These are phyloP conservation scores for Didymella pinodella DNA, from an alignment of 2,329 filamentous ascomycete genomes.

Conservation along the genomic window DNA sequence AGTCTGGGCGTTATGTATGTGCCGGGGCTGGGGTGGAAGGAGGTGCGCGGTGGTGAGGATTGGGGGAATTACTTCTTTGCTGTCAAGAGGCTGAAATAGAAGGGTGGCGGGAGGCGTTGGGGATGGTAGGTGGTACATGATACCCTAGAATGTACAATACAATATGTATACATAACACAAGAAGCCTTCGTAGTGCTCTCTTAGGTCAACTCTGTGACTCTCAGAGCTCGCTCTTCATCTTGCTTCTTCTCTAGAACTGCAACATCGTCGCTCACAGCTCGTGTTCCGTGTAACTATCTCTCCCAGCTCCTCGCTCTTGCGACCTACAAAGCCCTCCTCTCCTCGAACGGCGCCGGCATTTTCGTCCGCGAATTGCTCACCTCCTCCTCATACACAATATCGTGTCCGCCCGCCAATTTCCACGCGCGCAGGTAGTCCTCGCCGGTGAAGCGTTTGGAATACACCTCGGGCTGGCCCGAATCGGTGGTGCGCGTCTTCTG, in stretches of 20 bases:
- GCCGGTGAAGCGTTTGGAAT: conserved; percentile 41
- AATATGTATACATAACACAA: conserved; percentile 23
- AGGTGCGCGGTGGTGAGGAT: conserved; percentile 80
- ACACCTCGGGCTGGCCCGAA: conserved; percentile 23
- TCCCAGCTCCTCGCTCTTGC: background rate
- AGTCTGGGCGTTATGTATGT: conserved; percentile 89
- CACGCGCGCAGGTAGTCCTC: conserved; percentile 46
- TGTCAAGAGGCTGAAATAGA: conserved; percentile 60
- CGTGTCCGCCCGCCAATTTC: conserved; percentile 45
- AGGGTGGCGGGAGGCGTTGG: background rate
- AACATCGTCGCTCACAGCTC: no score
- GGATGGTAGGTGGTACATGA: conserved; percentile 27
- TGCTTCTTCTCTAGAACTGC: no score
- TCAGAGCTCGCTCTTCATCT: background rate
- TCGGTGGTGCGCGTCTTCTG: conserved; percentile 45
- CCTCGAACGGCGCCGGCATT: conserved; percentile 40
- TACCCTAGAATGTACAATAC: conserved; percentile 39
- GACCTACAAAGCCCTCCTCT: conserved; percentile 18
- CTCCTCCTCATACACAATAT: conserved; percentile 30
- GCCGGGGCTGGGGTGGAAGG: conserved; percentile 88
- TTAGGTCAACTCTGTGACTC: background rate
- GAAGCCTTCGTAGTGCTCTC: background rate
- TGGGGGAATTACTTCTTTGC: conserved; percentile 97
- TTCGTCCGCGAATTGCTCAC: conserved; percentile 19
- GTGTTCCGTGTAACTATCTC: no score